phyloP scores from a whole-genome alignment of 805 yeast genomes.

The Sporopachydermia lactativora region DNA sequence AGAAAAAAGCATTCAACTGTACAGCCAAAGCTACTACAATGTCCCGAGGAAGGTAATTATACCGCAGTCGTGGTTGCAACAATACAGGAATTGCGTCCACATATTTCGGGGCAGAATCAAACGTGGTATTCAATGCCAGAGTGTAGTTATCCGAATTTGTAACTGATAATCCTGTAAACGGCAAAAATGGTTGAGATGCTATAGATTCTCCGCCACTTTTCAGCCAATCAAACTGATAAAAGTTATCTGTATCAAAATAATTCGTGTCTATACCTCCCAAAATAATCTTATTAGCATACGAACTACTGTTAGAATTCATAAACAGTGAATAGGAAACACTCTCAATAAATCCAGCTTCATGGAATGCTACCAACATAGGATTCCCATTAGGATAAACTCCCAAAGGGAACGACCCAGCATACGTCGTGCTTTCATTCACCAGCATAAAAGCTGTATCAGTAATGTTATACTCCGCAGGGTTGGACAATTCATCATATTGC shows the following conservation, averaged over 20 bases:
- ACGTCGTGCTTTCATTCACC: neutral
- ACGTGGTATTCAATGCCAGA: constrained; percentile 21
- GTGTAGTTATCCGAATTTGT: constrained; percentile 25
- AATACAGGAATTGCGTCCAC: constrained; percentile 33
- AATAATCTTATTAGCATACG: neutral
- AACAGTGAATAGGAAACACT: neutral
- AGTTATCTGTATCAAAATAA: neutral
- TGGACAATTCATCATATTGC: neutral
- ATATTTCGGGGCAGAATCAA: constrained; percentile 8
- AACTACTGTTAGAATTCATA: neutral
- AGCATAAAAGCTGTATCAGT: neutral
- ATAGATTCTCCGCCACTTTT: neutral
- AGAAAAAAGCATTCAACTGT: constrained; percentile 54
- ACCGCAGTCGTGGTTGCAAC: constrained; percentile 39
- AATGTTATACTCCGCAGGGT: neutral
- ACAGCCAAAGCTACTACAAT: constrained; percentile 47
- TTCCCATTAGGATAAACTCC: neutral
- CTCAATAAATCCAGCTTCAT: neutral
- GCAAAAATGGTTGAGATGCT: constrained; percentile 26
- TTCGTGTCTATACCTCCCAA: neutral
- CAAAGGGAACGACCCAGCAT: constrained; percentile 1
- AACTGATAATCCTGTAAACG: constrained; percentile 31
- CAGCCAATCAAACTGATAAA: constrained; percentile 1
- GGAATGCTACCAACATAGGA: neutral
- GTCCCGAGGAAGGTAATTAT: constrained; percentile 39